Evolutionary conservation across 495 filamentous ascomycete genomes (phyloP).

Genomic region (Aspergillus mulundensis): DNA sequence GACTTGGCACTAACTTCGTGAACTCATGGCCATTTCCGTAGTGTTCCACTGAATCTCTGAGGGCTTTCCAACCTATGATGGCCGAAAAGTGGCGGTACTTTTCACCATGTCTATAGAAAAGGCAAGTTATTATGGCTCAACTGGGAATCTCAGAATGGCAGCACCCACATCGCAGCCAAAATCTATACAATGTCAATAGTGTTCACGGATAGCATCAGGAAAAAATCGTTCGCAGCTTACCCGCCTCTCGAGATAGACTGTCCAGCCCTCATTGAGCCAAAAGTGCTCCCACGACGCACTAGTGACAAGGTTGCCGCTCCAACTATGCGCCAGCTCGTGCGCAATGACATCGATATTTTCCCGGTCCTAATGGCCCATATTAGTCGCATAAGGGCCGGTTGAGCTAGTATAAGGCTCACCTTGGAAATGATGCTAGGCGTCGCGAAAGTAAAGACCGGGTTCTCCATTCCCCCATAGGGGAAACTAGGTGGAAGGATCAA

Average conservation of each 20-base stretch:
- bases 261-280: constrained; percentile 97
- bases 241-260: constrained; percentile 84
- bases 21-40: constrained; percentile 84
- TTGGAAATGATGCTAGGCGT: constrained; percentile 90
- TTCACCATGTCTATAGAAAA: constrained; percentile 60
- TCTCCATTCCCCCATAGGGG: constrained; percentile 91
- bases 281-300: constrained; percentile 95
- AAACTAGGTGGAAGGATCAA: constrained; percentile 87
- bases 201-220: neutral
- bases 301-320: constrained; percentile 91
- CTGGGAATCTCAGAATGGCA: neutral
- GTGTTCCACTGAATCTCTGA: constrained; percentile 67
- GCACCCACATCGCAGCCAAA: constrained; percentile 22
- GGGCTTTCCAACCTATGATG: constrained; percentile 66
- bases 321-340: constrained; percentile 86
- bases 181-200: constrained; percentile 20
- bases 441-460: constrained; percentile 88
- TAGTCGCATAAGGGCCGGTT: neutral
- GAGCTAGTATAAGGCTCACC: constrained; percentile 16
- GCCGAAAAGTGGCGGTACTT: constrained; percentile 86
- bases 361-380: constrained; percentile 52
- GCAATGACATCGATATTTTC: constrained; percentile 97
- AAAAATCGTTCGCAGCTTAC: constrained; percentile 27
- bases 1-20: constrained; percentile 80
- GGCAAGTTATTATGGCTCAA: constrained; percentile 9